Percentiles rank a stretch among this genome's conserved stretches.
Evolutionary conservation across 2,329 filamentous ascomycete species (phyloP).

Genomic region (Calonectria montana): DNA sequence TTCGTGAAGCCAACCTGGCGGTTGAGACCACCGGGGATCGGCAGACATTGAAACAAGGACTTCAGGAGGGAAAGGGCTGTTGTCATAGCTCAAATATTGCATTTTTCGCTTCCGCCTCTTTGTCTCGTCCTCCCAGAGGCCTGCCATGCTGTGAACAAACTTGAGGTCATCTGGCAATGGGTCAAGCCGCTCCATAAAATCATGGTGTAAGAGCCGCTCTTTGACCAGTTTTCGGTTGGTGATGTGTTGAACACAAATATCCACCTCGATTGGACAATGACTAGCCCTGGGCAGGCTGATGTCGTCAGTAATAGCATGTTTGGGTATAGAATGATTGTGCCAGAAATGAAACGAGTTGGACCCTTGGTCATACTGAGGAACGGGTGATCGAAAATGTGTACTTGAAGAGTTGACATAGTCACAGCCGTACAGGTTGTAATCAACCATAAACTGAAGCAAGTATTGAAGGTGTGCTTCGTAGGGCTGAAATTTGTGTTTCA

Average conservation of each 20-base stretch:
- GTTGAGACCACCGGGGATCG: constrained; percentile 76
- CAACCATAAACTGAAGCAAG: constrained; percentile 95
- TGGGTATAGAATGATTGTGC: constrained; percentile 80
- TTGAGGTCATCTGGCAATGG: constrained; percentile 77
- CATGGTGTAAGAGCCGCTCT: constrained; percentile 84
- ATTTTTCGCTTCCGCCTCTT: constrained; percentile 80
- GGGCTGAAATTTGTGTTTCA: constrained; percentile 87
- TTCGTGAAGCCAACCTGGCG: constrained; percentile 94
- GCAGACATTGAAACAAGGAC: constrained; percentile 91
- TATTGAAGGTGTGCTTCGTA: constrained; percentile 96
- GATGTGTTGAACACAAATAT: constrained; percentile 90
- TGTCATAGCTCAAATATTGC: constrained; percentile 71
- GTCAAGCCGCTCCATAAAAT: constrained; percentile 80
- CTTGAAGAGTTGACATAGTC: constrained; percentile 81
- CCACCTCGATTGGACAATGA: constrained; percentile 89
- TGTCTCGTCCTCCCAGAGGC: constrained; percentile 91
- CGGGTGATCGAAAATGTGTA: constrained; percentile 78
- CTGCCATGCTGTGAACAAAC: constrained; percentile 92
- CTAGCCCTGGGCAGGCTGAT: constrained; percentile 79
- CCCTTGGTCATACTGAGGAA: constrained; percentile 76
- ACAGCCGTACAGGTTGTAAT: constrained; percentile 97
- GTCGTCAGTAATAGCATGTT: constrained; percentile 63
- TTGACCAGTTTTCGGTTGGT: constrained; percentile 81
- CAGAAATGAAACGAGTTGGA: constrained; percentile 75
- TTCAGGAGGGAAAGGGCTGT: constrained; percentile 83